phyloP scores from a whole-genome alignment of 1,139 yeast genomes.

The Geotrichum carabidarum region DNA sequence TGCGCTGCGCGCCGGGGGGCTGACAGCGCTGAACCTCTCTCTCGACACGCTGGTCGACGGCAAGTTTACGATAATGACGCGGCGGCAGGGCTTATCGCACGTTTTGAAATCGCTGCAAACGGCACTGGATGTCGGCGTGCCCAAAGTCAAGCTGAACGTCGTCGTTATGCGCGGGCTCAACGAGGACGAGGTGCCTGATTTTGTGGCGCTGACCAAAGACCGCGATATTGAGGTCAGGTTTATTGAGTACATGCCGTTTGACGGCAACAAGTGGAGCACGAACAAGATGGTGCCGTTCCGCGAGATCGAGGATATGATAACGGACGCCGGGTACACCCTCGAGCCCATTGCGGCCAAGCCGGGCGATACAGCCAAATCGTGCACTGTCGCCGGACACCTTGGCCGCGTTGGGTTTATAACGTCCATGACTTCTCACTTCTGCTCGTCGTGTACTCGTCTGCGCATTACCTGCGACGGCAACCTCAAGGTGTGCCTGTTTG shows the following conservation, averaged over 20 bases:
- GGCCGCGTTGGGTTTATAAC: conserved; percentile 49
- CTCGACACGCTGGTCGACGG: conserved; percentile 49
- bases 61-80: conserved; percentile 45
- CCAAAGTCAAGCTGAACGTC: conserved; percentile 45
- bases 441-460: conserved; percentile 47
- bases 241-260: conserved; percentile 54
- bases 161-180: conserved; percentile 48
- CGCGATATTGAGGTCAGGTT: conserved; percentile 46
- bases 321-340: conserved; percentile 27
- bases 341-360: conserved; percentile 30
- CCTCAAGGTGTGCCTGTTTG: conserved; percentile 49
- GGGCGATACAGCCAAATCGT: conserved; percentile 49
- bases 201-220: conserved; percentile 41
- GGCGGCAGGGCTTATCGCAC: conserved; percentile 44
- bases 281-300: conserved; percentile 43
- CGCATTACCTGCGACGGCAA: conserved; percentile 50
- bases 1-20: conserved; percentile 39
- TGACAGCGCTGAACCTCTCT: conserved; percentile 45
- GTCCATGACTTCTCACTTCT: conserved; percentile 50
- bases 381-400: conserved; percentile 38
- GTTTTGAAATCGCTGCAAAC: conserved; percentile 43
- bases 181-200: conserved; percentile 47
- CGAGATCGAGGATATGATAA: conserved; percentile 40
- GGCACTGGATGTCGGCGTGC: conserved; percentile 43
- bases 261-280: conserved; percentile 48